Evolutionary conservation across 2,329 filamentous ascomycete species (phyloP).

Genomic region (Aspergillus sojae): DNA sequence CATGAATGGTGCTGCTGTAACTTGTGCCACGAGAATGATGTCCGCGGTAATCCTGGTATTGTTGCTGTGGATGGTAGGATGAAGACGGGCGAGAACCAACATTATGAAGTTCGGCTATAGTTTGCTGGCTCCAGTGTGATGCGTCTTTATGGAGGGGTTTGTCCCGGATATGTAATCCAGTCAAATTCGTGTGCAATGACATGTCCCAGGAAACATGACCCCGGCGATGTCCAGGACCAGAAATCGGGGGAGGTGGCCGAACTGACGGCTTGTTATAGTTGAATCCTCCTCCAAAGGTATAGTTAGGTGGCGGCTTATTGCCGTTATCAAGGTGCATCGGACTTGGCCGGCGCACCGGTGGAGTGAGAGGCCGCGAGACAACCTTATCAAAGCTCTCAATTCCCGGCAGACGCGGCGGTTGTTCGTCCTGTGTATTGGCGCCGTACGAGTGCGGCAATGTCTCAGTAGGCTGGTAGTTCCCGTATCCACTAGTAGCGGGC

Average conservation of each 20-base stretch:
- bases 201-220: conserved; percentile 54
- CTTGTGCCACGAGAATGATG: conserved; percentile 27
- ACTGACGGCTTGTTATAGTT: conserved; percentile 36
- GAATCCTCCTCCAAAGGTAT: conserved; percentile 38
- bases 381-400: conserved; percentile 90
- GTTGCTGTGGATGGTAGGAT: conserved; percentile 36
- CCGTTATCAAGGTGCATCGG: conserved; percentile 75
- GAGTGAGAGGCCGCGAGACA: conserved; percentile 58
- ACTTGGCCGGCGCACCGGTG: conserved; percentile 66
- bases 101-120: conserved; percentile 44
- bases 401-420: conserved; percentile 74
- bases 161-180: conserved; percentile 45
- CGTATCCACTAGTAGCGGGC: conserved; percentile 71
- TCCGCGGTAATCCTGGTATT: conserved; percentile 32
- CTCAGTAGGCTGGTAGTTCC: conserved; percentile 73
- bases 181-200: conserved; percentile 48
- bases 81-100: conserved; percentile 39
- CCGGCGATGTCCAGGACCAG: conserved; percentile 48
- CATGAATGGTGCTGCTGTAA: conserved; percentile 28
- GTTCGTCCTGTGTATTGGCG: conserved; percentile 55
- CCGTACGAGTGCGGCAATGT: conserved; percentile 59
- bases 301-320: conserved; percentile 34
- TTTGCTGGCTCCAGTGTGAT: conserved; percentile 48
- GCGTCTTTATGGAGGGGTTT: conserved; percentile 40
- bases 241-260: conserved; percentile 45